Percentiles rank a stretch among this genome's conserved stretches.
Evolutionary conservation across 257 asterid species (phyloP).

Genomic region (Ehretia macrophylla): DNA sequence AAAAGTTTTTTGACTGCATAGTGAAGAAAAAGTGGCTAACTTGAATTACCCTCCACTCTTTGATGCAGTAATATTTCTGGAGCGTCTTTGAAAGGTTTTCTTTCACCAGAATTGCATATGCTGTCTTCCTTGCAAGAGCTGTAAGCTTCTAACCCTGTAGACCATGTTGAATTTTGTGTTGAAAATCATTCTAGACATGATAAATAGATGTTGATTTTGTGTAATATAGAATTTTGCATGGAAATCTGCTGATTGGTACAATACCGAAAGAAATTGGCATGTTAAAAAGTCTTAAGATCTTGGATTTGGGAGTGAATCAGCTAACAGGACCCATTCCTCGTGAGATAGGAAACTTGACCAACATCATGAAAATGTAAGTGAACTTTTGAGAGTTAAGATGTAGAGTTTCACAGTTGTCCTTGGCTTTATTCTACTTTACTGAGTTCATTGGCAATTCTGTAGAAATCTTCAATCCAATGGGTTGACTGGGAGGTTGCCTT

Average conservation of each 20-base stretch:
- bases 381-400: constrained; percentile 8
- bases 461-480: constrained; percentile 91
- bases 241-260: constrained; percentile 66
- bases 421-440: neutral
- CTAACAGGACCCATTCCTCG: constrained; percentile 82
- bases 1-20: neutral
- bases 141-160: constrained; percentile 37
- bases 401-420: constrained; percentile 7
- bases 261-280: constrained; percentile 83
- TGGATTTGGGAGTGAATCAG: constrained; percentile 83
- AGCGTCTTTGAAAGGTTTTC: constrained; percentile 76
- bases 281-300: constrained; percentile 61
- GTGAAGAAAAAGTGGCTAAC: neutral
- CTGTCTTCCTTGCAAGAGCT: constrained; percentile 65
- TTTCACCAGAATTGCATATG: constrained; percentile 66
- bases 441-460: constrained; percentile 15
- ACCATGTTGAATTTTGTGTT: neutral
- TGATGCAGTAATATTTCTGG: constrained; percentile 77
- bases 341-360: constrained; percentile 66
- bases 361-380: constrained; percentile 64
- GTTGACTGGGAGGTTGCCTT: constrained; percentile 75
- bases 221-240: constrained; percentile 50
- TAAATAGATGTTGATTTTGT: neutral
- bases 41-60: neutral
- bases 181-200: neutral